Percentiles rank a stretch among this genome's conserved stretches.
phyloP scores from a whole-genome alignment of 805 yeast species.

The Schwanniomyces occidentalis region DNA sequence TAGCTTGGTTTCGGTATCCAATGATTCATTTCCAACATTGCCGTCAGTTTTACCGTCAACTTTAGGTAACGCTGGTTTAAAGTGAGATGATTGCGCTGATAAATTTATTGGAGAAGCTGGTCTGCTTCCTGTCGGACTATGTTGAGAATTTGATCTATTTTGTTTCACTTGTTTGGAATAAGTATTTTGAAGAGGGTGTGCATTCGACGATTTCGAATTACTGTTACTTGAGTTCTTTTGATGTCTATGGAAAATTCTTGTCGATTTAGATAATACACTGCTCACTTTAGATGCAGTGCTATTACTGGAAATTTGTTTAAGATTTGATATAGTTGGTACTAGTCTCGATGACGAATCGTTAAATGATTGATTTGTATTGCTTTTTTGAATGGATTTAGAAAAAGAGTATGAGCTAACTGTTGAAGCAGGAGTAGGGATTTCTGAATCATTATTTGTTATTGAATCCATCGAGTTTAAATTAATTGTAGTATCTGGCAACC shows the following conservation, averaged over 20 bases:
- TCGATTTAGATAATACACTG: constrained; percentile 26
- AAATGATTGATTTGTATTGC: not conserved
- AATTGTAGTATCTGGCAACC: too few species aligned
- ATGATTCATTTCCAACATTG: too few species aligned
- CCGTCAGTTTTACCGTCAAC: not conserved
- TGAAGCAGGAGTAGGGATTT: constrained; percentile 1
- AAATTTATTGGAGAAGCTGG: constrained; percentile 21
- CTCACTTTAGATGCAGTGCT: constrained; percentile 14
- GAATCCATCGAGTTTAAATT: too few species aligned
- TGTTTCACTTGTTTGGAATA: constrained; percentile 35
- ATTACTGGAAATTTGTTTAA: too few species aligned
- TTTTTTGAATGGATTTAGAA: not conserved
- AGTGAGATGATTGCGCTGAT: too few species aligned
- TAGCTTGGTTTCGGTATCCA: not conserved
- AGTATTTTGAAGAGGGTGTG: constrained; percentile 22
- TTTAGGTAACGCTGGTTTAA: not conserved
- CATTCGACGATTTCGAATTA: constrained; percentile 10
- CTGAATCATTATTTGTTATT: not conserved
- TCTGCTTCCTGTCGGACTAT: constrained; percentile 10
- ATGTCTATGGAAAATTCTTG: constrained; percentile 26
- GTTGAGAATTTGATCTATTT: constrained; percentile 28
- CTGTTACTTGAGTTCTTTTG: constrained; percentile 12
- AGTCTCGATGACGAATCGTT: not conserved
- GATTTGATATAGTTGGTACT: not conserved
- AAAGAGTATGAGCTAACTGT: constrained; percentile 2